These are phyloP conservation scores for Cadophora gregata DNA, from an alignment of 2,329 filamentous ascomycete genomes.

Conservation along the genomic window DNA sequence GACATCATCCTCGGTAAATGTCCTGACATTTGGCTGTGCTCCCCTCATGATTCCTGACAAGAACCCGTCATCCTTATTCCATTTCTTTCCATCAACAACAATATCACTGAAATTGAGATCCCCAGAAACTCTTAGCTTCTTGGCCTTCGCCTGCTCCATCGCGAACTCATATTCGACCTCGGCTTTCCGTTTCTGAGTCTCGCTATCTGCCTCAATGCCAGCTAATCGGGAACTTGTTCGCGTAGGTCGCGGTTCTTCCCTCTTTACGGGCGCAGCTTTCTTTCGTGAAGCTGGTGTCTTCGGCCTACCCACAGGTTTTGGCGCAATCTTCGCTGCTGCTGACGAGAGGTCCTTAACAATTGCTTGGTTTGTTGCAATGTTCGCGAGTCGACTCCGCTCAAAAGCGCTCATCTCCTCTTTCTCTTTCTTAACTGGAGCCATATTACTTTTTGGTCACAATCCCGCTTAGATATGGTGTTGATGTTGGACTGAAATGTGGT, in stretches of 20 bases:
- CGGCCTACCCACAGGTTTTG: constrained; percentile 58
- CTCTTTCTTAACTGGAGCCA: constrained; percentile 52
- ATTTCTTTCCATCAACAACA: constrained; percentile 79
- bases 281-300: constrained; percentile 51
- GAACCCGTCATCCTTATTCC: constrained; percentile 70
- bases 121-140: constrained; percentile 68
- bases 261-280: constrained; percentile 53
- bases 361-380: constrained; percentile 85
- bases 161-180: constrained; percentile 66
- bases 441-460: constrained; percentile 43
- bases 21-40: constrained; percentile 81
- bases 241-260: constrained; percentile 56
- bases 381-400: constrained; percentile 82
- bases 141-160: constrained; percentile 62
- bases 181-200: constrained; percentile 71
- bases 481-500: background rate
- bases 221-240: constrained; percentile 65
- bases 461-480: background rate
- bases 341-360: constrained; percentile 79
- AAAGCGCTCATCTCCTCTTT: constrained; percentile 76
- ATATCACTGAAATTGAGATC: constrained; percentile 78
- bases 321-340: constrained; percentile 72
- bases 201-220: constrained; percentile 59
- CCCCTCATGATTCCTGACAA: constrained; percentile 68
- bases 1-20: constrained; percentile 85